These are phyloP conservation scores for Albizia julibrissin DNA, from an alignment of 306 rosid species.

Conservation along the genomic window DNA sequence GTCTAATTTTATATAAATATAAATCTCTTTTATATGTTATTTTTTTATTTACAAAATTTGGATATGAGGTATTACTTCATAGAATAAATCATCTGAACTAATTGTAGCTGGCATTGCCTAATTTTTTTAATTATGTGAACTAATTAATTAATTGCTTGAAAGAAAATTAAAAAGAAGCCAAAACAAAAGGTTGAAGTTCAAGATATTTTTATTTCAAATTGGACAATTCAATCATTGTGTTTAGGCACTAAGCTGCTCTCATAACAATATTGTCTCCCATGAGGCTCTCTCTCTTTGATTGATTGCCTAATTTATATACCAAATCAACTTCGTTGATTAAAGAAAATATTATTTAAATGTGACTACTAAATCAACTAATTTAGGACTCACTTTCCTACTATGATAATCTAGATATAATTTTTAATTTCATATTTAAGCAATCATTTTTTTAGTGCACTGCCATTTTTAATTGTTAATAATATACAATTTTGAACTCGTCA, in stretches of 20 bases:
- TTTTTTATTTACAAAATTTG: too few relatives aligned
- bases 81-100: background rate
- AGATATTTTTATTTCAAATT: constrained; percentile 10
- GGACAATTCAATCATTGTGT: constrained; percentile 46
- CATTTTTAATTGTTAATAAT: background rate
- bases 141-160: background rate
- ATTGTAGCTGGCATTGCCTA: background rate
- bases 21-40: too few relatives aligned
- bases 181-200: constrained; percentile 29
- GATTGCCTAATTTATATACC: background rate
- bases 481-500: background rate
- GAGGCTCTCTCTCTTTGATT: background rate
- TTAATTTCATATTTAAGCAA: background rate
- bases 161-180: constrained; percentile 17
- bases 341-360: background rate
- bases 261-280: constrained; percentile 22
- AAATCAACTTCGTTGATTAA: constrained; percentile 39
- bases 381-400: background rate
- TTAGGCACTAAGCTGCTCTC: constrained; percentile 43
- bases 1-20: too few relatives aligned
- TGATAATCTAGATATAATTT: background rate
- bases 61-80: background rate
- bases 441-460: background rate
- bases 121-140: background rate
- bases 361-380: background rate